These are phyloP conservation scores for Diacronema lutheri DNA, from an alignment of 78 protist species.

Conservation along the genomic window DNA sequence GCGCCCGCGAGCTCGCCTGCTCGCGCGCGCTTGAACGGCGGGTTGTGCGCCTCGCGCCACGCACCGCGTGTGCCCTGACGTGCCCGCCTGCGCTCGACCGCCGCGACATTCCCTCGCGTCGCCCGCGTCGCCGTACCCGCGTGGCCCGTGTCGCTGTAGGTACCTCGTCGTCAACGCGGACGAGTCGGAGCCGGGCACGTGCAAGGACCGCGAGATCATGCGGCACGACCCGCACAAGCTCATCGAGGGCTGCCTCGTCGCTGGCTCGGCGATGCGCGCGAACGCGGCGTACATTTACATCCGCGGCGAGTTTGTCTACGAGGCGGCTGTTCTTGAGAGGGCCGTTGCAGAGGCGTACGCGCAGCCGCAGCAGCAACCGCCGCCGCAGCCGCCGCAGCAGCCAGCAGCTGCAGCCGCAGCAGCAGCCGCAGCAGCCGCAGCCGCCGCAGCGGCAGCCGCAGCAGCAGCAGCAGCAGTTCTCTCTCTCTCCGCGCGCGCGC, in stretches of 20 bases:
- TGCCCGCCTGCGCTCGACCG: too few species aligned
- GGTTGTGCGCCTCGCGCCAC: too few species aligned
- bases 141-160: too few species aligned
- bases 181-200: constrained; percentile 99
- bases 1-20: too few species aligned
- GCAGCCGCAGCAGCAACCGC: too few species aligned
- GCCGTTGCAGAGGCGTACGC: constrained; percentile 95
- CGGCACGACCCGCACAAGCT: constrained; percentile 98
- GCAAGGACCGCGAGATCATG: constrained; percentile 99
- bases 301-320: constrained; percentile 91
- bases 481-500: neutral
- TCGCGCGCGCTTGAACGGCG: too few species aligned
- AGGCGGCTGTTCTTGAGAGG: constrained; percentile 43
- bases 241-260: constrained; percentile 86
- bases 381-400: too few species aligned
- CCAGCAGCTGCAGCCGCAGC: constrained; percentile 1
- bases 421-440: too few species aligned
- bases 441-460: too few species aligned
- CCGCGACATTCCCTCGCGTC: neutral
- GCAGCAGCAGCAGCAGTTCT: too few species aligned
- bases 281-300: constrained; percentile 96
- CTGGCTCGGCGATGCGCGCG: constrained; percentile 97
- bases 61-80: neutral
- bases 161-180: constrained; percentile 98
- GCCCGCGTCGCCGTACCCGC: constrained; percentile 25